Evolutionary conservation across 2,329 filamentous ascomycete genomes (phyloP), one percentile per base, ranked within the genome.

Genomic region (Colletotrichum lindemuthianum): DNA sequence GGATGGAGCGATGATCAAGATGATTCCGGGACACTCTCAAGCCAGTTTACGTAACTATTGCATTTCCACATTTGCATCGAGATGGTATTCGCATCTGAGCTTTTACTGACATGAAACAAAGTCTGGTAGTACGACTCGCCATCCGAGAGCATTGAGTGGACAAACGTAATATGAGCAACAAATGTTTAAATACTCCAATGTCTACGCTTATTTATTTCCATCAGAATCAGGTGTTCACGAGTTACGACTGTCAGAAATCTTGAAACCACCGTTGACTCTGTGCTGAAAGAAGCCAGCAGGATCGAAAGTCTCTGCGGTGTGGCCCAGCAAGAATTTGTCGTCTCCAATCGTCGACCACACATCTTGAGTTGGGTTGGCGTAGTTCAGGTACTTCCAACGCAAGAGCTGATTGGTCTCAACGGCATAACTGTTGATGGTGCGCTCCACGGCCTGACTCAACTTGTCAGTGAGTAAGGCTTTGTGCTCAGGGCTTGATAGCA

Each of bases 21-120:
- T 80, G 43, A 82, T 89, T 11, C 73, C 89, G 8, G 86, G 89
- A 59, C 78, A 86, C n/a, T 84, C 75, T 36, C 85, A 89, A 75
- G 89, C 86, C 3, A 81, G 79, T 0, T 88, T 86, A 76, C 84
- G 76, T 75, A 60, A 70, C 72, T 69, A 24, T 24, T 4, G 24
- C 9, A 1, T 9, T 9, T n/a, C 13, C 2, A 36, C 32, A 64
- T 41, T 57, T 44, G 59, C 1, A 6, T 8, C 41, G 32, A 2
- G 10, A 3, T 40, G 13, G 9, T 0, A 39, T 10, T 41, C 9
- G 2, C 24, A 24, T 10, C 47, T 5, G 15, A 9, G 3, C 6
- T 15, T 63, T 71, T 32, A 70, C 41, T 8, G 7, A 16, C 10
- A 16, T 50, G 15, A 1, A 5, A 2, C 39, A 77, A 74, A 88